Conservation (phyloP, 2,329 filamentous ascomycete genomes). For the Colletotrichum chlorophyti region DNA sequence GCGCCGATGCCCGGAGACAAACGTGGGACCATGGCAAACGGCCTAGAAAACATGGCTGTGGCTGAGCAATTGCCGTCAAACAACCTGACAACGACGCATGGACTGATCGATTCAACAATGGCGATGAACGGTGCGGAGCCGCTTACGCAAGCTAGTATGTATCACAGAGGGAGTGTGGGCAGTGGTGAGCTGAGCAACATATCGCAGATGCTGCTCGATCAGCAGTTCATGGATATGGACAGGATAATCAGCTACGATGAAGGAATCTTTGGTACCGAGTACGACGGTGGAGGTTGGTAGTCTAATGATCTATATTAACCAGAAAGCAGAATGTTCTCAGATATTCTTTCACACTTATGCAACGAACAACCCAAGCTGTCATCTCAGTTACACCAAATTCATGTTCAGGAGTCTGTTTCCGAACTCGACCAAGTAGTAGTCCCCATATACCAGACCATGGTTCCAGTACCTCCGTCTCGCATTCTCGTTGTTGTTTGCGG, state of each 20-base stretch:
- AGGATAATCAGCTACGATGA: conserved; percentile 34
- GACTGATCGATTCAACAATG: not conserved
- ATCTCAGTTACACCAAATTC: conserved; percentile 35
- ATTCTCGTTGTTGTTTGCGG: conserved; percentile 42
- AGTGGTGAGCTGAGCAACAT: conserved; percentile 33
- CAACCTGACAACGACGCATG: too few species aligned
- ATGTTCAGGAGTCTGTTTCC: conserved; percentile 52
- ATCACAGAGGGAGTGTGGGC: conserved; percentile 1
- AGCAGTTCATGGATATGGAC: conserved; percentile 31
- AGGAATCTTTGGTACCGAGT: conserved; percentile 30
- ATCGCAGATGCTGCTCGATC: conserved; percentile 29
- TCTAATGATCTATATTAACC: not conserved
- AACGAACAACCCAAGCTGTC: not conserved
- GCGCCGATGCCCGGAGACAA: not conserved
- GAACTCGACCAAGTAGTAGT: conserved; percentile 56
- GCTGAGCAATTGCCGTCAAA: not conserved
- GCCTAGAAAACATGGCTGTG: not conserved
- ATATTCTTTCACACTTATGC: too few species aligned
- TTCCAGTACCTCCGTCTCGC: conserved; percentile 37
- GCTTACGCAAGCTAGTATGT: not conserved
- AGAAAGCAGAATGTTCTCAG: too few species aligned
- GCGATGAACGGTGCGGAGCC: not conserved
- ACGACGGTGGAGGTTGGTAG: conserved; percentile 24
- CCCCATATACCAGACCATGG: conserved; percentile 54
- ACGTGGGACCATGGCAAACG: not conserved